Evolutionary conservation across 345 rosid species (phyloP).

Genomic region (Citrus australasica): DNA sequence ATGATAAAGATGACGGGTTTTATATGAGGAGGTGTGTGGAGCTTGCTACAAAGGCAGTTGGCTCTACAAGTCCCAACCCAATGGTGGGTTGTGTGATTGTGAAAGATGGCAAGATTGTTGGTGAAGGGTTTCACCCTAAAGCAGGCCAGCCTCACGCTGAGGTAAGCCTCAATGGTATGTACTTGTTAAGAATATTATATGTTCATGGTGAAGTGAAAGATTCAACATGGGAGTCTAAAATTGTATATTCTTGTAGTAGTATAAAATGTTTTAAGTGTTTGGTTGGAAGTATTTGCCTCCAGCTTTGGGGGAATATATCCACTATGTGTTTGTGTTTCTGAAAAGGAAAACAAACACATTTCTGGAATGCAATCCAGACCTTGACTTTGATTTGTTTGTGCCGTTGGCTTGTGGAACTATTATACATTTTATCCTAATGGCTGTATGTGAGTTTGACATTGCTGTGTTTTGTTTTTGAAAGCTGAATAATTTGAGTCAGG

Average conservation of each 20-base stretch:
- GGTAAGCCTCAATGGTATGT: slow-evolving; percentile 36
- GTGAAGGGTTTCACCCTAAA: slow-evolving; percentile 96
- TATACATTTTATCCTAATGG: not conserved
- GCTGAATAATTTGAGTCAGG: slow-evolving; percentile 1
- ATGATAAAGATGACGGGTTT: slow-evolving; percentile 44
- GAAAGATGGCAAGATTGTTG: slow-evolving; percentile 77
- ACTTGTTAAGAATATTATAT: not conserved
- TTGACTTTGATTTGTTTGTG: not conserved
- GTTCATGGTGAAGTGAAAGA: not conserved
- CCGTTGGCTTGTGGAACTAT: not conserved
- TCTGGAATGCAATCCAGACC: not conserved
- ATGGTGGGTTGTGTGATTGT: slow-evolving; percentile 95
- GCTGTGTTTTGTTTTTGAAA: not conserved
- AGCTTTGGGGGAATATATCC: not conserved
- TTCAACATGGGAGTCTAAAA: not conserved
- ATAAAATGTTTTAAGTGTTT: not conserved
- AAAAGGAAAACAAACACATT: not conserved
- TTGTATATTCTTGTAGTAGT: not conserved
- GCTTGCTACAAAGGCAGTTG: slow-evolving; percentile 70
- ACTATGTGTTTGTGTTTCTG: too few species aligned
- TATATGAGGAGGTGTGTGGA: slow-evolving; percentile 79
- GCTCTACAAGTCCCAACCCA: slow-evolving; percentile 91
- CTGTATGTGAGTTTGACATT: not conserved
- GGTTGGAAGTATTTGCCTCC: not conserved
- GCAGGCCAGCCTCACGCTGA: slow-evolving; percentile 98